Conservation (phyloP, 1,284 basidiomycete species). For the Ceratobasidium sp. region DNA sequence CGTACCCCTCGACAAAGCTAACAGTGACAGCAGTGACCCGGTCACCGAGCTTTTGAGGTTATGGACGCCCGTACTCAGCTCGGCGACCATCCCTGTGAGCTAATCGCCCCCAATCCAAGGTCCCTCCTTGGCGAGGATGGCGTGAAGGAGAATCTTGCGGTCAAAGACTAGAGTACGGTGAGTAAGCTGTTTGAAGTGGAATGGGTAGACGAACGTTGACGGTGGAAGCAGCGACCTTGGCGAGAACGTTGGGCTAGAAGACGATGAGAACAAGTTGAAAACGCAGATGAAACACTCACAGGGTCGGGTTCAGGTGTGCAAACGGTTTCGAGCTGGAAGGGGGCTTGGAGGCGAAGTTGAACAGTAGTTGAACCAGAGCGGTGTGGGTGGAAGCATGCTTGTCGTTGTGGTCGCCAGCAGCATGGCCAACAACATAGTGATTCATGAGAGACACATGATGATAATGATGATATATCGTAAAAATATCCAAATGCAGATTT, state of each 20-base stretch:
- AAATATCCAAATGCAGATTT: background rate
- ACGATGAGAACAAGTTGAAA: background rate
- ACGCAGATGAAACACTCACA: background rate
- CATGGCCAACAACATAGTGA: background rate
- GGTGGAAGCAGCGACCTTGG: slow-evolving; percentile 26
- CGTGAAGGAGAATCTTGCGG: slow-evolving; percentile 13
- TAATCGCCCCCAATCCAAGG: slow-evolving; percentile 28
- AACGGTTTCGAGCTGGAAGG: slow-evolving; percentile 13
- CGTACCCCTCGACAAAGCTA: slow-evolving; percentile 27
- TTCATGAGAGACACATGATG: background rate
- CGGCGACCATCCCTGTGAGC: slow-evolving; percentile 17
- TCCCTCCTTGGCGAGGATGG: slow-evolving; percentile 30
- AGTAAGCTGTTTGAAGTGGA: background rate
- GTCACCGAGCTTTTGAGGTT: slow-evolving; percentile 21
- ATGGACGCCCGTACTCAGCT: slow-evolving; percentile 4
- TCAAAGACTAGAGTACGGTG: slow-evolving; percentile 6
- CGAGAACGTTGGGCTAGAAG: slow-evolving; percentile 16
- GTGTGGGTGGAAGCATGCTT: too few relatives aligned
- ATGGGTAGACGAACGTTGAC: slow-evolving; percentile 5
- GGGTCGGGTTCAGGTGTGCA: background rate
- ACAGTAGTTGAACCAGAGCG: too few relatives aligned
- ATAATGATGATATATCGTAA: too few relatives aligned
- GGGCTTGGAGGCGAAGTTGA: slow-evolving; percentile 1
- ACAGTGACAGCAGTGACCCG: slow-evolving; percentile 5
- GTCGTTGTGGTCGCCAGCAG: background rate